phyloP scores from a whole-genome alignment of 208 protist genomes.

The Angomonas desouzai region DNA sequence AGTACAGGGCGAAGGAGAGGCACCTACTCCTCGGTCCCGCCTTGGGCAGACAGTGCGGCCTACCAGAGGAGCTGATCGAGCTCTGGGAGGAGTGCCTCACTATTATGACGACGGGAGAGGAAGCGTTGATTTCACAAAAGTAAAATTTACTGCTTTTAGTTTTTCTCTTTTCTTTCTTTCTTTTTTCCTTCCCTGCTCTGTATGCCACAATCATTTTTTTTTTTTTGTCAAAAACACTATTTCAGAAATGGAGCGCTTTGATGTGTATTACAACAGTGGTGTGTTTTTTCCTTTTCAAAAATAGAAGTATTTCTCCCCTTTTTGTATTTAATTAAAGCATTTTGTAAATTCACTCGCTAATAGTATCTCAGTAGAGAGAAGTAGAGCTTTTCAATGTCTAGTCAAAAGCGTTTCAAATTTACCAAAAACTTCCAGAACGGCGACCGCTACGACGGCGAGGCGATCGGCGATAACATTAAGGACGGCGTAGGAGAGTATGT shows the following conservation, averaged over 20 bases:
- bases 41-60: constrained; percentile 27
- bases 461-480: constrained; percentile 55
- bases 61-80: constrained; percentile 25
- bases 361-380: background rate
- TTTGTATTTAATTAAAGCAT: too few relatives aligned
- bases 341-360: too few relatives aligned
- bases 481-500: constrained; percentile 61
- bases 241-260: too few relatives aligned
- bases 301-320: too few relatives aligned
- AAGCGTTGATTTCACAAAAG: background rate
- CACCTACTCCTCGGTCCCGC: constrained; percentile 20
- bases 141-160: background rate
- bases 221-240: too few relatives aligned
- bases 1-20: constrained; percentile 7
- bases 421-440: constrained; percentile 68
- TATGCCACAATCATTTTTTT: too few relatives aligned
- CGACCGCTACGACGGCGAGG: constrained; percentile 61
- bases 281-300: too few relatives aligned
- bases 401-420: constrained; percentile 36
- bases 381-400: constrained; percentile 1
- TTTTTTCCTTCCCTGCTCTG: background rate
- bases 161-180: background rate
- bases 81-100: constrained; percentile 23
- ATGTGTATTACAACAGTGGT: too few relatives aligned
- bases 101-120: background rate